Evolutionary conservation across 257 asterid genomes (phyloP), one percentile per base, ranked within the genome.

Genomic region (Solanum chmielewskii): DNA sequence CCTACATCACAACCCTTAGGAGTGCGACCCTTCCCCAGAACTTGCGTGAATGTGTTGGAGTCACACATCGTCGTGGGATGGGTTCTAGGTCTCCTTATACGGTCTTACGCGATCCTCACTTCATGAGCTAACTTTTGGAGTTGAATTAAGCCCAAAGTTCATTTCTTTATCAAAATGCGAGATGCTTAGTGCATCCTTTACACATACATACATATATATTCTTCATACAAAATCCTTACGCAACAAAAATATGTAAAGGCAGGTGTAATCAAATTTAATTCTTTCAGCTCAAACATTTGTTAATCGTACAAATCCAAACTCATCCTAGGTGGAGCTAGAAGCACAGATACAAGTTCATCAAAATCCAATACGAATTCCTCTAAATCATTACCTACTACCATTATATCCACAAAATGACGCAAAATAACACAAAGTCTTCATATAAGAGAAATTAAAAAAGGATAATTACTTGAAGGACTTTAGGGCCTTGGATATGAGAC

Each of bases 381-480:
- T 20, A 59, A 59, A 62, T n/a, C 70, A 62, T n/a, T 11, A 62
- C 15, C 70, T 62, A 4, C 31, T n/a, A 62, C 16, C 70, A 62
- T n/a, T 62, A 4, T 10, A 15, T 62, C n/a, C 70, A n/a, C 70
- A 62, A 62, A 62, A 62, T 62, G 31, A 62, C 11, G 70, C 70
- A 62, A 62, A 62, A 62, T n/a, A n/a, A 62, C 27, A 62, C 70
- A 25, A 0, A 9, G 3, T 62, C 29, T 62, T 62, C 70, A 62
- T n/a, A n/a, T 62, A 5, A 11, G 33, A 62, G 11, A 44, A 29
- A 35, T 45, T 23, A 42, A 56, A 52, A 16, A 83, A 33, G 39
- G 69, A 16, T 14, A 16, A 73, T 64, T 90, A 94, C 98, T 94
- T 95, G 98, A 89, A 95, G 98, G 88, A 95, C 91, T 82, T 91